These are phyloP conservation scores for Naegleria fowleri DNA, from an alignment of 208 protist genomes.

Conservation along the genomic window DNA sequence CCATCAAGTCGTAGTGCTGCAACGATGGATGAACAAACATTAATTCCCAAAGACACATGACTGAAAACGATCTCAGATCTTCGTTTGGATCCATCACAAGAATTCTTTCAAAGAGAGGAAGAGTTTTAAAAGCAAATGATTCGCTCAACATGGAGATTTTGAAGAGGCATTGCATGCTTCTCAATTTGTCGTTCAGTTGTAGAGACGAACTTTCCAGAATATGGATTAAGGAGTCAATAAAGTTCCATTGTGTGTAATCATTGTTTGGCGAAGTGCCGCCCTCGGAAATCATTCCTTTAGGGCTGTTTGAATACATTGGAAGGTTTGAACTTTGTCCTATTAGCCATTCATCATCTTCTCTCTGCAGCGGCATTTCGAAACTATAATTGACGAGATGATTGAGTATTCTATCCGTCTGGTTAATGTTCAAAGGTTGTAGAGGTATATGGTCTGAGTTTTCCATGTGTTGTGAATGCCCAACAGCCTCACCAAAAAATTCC, in stretches of 20 bases:
- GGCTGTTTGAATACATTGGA: too few relatives aligned
- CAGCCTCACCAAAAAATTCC: not conserved
- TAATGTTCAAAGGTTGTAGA: not conserved
- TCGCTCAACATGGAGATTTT: not conserved
- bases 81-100: not conserved
- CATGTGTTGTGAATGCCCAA: too few relatives aligned
- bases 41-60: not conserved
- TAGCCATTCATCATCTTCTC: not conserved
- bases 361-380: not conserved
- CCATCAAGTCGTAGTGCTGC: not conserved
- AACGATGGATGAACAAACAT: not conserved
- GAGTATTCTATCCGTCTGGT: not conserved
- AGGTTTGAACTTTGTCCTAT: not conserved
- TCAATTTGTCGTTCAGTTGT: not conserved
- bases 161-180: not conserved
- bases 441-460: too few relatives aligned
- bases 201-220: not conserved
- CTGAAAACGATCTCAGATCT: not conserved
- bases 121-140: not conserved
- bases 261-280: too few relatives aligned
- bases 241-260: too few relatives aligned
- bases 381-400: not conserved
- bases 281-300: too few relatives aligned
- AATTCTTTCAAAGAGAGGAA: not conserved
- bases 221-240: too few relatives aligned